Conservation (phyloP, 2,329 filamentous ascomycete genomes). For the Ophiostoma perfectum region DNA sequence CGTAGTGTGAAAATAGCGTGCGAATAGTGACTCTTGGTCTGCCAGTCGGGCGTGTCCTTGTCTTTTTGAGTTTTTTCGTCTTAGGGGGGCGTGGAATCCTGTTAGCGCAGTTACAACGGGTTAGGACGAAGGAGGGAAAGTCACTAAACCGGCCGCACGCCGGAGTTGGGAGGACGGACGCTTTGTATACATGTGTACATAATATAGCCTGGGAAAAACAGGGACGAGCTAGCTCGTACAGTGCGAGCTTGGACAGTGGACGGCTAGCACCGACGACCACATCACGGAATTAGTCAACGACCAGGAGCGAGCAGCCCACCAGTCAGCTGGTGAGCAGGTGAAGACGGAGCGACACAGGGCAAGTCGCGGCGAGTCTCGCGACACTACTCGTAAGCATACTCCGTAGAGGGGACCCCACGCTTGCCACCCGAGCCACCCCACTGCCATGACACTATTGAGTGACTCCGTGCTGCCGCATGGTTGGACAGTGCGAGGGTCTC, state of each 20-base stretch:
- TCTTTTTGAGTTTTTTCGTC: slow-evolving; percentile 1
- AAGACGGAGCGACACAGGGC: background rate
- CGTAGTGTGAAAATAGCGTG: slow-evolving; percentile 8
- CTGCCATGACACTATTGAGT: background rate
- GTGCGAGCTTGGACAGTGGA: background rate
- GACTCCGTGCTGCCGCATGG: background rate
- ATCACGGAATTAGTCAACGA: background rate
- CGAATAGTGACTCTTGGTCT: background rate
- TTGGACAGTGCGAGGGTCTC: background rate
- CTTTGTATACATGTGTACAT: background rate
- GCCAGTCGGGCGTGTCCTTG: background rate
- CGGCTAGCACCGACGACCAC: background rate
- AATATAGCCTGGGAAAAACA: background rate
- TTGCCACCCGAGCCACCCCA: background rate
- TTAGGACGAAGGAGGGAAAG: background rate
- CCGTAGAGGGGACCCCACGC: background rate
- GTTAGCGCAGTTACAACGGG: slow-evolving; percentile 11
- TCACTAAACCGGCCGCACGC: slow-evolving; percentile 15
- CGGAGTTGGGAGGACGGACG: slow-evolving; percentile 9
- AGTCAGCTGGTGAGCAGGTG: background rate
- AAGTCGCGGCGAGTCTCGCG: slow-evolving; percentile 1
- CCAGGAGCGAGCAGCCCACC: background rate
- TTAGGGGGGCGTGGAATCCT: slow-evolving; percentile 5
- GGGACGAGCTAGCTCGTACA: background rate
- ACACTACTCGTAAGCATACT: background rate